Percentiles rank a stretch among this genome's conserved stretches.
These are phyloP conservation scores for Lactuca saligna DNA, from an alignment of 129 eudicot species.

Conservation along the genomic window DNA sequence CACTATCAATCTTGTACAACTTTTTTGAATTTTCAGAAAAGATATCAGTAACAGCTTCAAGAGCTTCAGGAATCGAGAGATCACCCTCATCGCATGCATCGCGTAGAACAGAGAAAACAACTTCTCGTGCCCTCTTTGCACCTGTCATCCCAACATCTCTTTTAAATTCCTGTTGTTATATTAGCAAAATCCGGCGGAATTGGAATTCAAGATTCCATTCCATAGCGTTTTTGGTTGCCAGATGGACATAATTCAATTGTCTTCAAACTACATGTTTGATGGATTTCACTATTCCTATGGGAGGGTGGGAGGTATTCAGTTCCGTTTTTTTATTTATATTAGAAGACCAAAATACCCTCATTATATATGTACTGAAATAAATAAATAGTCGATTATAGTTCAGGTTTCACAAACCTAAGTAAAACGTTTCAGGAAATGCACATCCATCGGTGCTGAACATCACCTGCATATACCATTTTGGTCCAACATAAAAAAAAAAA, in stretches of 20 bases:
- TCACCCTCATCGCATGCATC: slow-evolving; percentile 86
- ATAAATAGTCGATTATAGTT: not conserved
- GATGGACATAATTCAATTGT: no score
- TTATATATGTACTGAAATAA: not conserved
- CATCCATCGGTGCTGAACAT: slow-evolving; percentile 96
- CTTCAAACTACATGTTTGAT: no score
- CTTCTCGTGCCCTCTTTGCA: slow-evolving; percentile 84
- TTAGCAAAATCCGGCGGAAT: no score
- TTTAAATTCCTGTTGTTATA: no score
- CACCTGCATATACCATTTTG: slow-evolving; percentile 58
- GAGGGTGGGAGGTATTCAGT: no score
- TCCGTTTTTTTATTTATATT: no score
- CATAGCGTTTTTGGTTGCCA: no score
- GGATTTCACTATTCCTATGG: no score
- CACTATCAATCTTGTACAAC: slow-evolving; percentile 61
- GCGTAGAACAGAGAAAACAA: slow-evolving; percentile 71
- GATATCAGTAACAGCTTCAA: slow-evolving; percentile 72
- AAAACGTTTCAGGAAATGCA: slow-evolving; percentile 90
- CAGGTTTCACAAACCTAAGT: slow-evolving; percentile 65
- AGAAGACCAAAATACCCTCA: no score
- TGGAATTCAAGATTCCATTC: no score
- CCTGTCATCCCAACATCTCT: slow-evolving; percentile 41
- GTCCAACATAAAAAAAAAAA: slow-evolving; percentile 10
- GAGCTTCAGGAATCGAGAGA: slow-evolving; percentile 77
- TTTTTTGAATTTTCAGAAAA: slow-evolving; percentile 70